Evolutionary conservation across 352 stramenopile species (phyloP), one percentile per base, ranked within the genome.

Genomic region (Globisporangium nagaii): DNA sequence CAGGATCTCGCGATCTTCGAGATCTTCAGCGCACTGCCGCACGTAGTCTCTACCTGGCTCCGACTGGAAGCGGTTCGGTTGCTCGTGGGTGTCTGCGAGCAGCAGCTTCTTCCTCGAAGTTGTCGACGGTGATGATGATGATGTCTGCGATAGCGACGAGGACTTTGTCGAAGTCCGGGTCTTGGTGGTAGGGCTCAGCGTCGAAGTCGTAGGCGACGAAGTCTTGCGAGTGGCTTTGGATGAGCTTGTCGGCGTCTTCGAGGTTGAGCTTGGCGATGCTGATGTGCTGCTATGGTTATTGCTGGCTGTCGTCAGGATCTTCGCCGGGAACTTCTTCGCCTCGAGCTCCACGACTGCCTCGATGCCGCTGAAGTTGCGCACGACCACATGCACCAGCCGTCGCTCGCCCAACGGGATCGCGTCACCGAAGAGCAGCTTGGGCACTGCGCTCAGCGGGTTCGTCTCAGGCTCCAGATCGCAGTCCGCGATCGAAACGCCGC

Each of bases 361-460:
- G 51, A 93, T 89, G 30, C 80, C 83, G 36, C 83, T 91, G 28
- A 82, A 80, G 57, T 91, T 91, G n/a, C 79, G 80, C 20, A 93
- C 68, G 2, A 89, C 42, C 8, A 93, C 56, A 37, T 54, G 58
- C 13, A 89, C 25, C 39, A 63, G 39, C 19, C 70, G 66, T 5
- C 75, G 78, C n/a, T 84, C 60, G n/a, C 76, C 67, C 4, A 93
- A 64, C 9, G 76, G 64, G 27, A 90, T 68, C 19, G 45, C 61
- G 17, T 89, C 76, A 11, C 83, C 83, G 48, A 93, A 93, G 7
- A 50, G 48, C 2, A 93, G 66, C 19, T 74, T 86, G 4, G 83
- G 80, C 7, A 77, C 50, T 1, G 30, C 57, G 15, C 51, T 68
- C 6, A 62, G 47, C 22, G 62, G 64, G 20, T 70, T 71, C 15